These are phyloP conservation scores for Phytophthora ohioensis DNA, from an alignment of 352 stramenopile species.

Conservation along the genomic window DNA sequence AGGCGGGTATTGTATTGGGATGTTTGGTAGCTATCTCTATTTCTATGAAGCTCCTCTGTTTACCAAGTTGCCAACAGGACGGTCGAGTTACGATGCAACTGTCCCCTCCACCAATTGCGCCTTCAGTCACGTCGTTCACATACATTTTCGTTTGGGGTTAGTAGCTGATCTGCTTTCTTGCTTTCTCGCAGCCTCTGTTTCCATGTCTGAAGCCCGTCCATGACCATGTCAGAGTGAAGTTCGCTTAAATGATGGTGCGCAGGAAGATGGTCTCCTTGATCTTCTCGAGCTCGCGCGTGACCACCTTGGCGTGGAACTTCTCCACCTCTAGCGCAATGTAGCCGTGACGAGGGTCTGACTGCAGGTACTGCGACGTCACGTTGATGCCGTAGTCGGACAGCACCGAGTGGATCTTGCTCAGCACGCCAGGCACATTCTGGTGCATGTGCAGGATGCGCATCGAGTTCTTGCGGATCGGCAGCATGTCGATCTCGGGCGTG, in stretches of 20 bases:
- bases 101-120: constrained; percentile 34
- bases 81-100: not conserved
- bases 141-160: constrained; percentile 43
- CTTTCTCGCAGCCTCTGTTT: constrained; percentile 16
- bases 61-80: constrained; percentile 39
- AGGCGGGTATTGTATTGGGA: constrained; percentile 43
- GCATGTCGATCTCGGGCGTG: constrained; percentile 85
- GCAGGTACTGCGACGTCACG: constrained; percentile 87
- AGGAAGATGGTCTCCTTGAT: constrained; percentile 91
- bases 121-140: constrained; percentile 29
- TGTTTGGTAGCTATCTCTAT: constrained; percentile 22
- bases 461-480: constrained; percentile 73
- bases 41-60: constrained; percentile 30
- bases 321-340: constrained; percentile 89
- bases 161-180: constrained; percentile 28
- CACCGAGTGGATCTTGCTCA: constrained; percentile 89
- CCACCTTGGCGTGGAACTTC: constrained; percentile 83
- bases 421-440: constrained; percentile 85
- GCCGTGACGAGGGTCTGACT: constrained; percentile 81
- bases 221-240: constrained; percentile 27
- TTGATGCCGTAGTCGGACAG: constrained; percentile 88
- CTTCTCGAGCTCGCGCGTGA: constrained; percentile 82
- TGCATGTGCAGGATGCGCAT: constrained; percentile 91
- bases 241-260: constrained; percentile 72
- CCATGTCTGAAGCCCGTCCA: constrained; percentile 25